Percentiles rank a stretch among this genome's conserved stretches.
Evolutionary conservation across 2,329 filamentous ascomycete genomes (phyloP).

Genomic region (Sclerotiophoma versabilis): DNA sequence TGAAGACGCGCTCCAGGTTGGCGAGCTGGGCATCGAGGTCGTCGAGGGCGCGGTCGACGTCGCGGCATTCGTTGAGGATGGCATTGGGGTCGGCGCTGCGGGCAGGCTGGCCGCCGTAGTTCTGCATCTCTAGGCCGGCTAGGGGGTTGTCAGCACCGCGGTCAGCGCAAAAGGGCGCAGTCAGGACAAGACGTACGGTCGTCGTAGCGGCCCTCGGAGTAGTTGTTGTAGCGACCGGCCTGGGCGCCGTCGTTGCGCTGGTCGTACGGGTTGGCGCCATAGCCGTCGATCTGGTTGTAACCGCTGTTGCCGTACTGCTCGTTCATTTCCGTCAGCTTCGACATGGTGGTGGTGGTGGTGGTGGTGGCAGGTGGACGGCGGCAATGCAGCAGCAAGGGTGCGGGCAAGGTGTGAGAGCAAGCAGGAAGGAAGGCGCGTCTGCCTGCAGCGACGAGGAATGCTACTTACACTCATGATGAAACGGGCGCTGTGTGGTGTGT

Average conservation of each 20-base stretch:
- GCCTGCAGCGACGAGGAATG: conserved; percentile 22
- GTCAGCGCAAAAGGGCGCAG: conserved; percentile 35
- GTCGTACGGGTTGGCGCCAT: conserved; percentile 54
- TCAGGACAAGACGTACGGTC: conserved; percentile 35
- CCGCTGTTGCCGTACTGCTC: conserved; percentile 52
- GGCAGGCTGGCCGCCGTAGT: conserved; percentile 52
- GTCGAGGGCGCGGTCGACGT: conserved; percentile 79
- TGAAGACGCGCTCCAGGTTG: conserved; percentile 74
- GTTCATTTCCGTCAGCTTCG: conserved; percentile 32
- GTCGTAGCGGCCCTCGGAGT: conserved; percentile 51
- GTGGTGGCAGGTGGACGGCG: conserved; percentile 1
- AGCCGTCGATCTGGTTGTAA: conserved; percentile 51
- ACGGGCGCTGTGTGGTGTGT: conserved; percentile 43
- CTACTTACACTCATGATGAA: conserved; percentile 51
- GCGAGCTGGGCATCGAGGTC: conserved; percentile 75
- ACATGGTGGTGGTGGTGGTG: conserved; percentile 5
- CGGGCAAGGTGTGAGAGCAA: conserved; percentile 12
- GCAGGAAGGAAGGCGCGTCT: conserved; percentile 14
- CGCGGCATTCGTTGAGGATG: conserved; percentile 83
- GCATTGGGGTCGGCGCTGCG: conserved; percentile 67
- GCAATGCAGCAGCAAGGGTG: conserved; percentile 13
- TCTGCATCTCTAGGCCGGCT: conserved; percentile 71
- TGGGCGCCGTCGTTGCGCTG: conserved; percentile 43
- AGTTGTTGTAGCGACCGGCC: conserved; percentile 65
- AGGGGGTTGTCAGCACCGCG: conserved; percentile 25